phyloP scores from a whole-genome alignment of 352 stramenopile species.

The Phytopythium helicoides region DNA sequence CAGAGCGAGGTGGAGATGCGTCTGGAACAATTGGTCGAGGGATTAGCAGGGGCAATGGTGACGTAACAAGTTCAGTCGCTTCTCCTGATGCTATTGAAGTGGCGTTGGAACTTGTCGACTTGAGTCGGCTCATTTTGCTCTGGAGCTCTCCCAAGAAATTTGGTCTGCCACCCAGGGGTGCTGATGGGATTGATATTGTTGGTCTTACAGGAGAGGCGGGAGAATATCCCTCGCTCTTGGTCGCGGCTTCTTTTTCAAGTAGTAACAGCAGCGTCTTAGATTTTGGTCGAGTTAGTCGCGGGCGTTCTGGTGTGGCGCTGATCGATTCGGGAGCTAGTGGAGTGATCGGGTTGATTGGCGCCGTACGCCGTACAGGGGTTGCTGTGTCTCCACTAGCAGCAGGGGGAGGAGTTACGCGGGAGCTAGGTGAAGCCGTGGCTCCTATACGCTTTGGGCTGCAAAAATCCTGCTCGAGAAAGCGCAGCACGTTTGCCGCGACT shows the following conservation, averaged over 20 bases:
- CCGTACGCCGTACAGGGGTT: conserved; percentile 8
- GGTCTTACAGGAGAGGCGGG: not conserved
- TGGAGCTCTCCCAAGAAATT: conserved; percentile 46
- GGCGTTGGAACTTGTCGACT: not conserved
- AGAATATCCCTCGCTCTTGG: conserved; percentile 3
- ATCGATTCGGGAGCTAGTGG: conserved; percentile 1
- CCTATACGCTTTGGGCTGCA: conserved; percentile 39
- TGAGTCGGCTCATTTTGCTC: conserved; percentile 16
- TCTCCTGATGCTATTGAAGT: not conserved
- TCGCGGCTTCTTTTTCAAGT: conserved; percentile 23
- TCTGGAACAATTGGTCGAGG: too few relatives aligned
- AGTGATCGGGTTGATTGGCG: not conserved
- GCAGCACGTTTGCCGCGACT: conserved; percentile 55
- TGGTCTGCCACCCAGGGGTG: conserved; percentile 11
- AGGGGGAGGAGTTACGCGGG: not conserved
- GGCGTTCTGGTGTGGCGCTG: not conserved
- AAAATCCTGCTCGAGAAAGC: conserved; percentile 74
- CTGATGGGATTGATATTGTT: conserved; percentile 10
- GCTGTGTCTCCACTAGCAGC: not conserved
- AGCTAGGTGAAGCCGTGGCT: not conserved
- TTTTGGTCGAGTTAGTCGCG: conserved; percentile 28
- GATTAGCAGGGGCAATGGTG: not conserved
- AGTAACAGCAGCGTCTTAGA: conserved; percentile 49
- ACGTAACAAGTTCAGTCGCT: not conserved
- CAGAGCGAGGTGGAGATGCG: not conserved